Evolutionary conservation across 2,329 filamentous ascomycete genomes (phyloP).

Genomic region (Cercospora zeina): DNA sequence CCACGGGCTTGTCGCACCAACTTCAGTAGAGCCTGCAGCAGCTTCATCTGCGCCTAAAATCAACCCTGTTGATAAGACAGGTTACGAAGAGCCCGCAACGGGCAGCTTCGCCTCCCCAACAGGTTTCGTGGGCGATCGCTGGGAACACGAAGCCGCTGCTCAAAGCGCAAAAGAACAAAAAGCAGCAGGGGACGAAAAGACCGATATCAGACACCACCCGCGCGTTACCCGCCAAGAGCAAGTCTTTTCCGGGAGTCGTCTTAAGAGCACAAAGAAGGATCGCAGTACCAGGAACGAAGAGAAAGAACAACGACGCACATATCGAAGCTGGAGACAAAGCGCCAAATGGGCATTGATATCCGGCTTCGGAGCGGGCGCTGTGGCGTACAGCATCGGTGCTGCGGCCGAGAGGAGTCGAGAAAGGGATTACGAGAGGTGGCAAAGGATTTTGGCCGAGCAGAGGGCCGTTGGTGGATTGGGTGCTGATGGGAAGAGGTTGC

Average conservation of each 20-base stretch:
- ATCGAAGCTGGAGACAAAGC: conserved; percentile 40
- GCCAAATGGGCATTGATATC: conserved; percentile 52
- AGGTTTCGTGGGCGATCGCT: conserved; percentile 54
- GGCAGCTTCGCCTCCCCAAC: conserved; percentile 65
- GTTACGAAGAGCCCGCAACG: conserved; percentile 42
- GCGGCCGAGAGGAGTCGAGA: conserved; percentile 50
- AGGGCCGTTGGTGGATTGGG: conserved; percentile 5
- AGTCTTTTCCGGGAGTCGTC: conserved; percentile 49
- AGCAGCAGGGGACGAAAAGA: conserved; percentile 31
- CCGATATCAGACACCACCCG: conserved; percentile 47
- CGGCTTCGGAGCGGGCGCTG: conserved; percentile 56
- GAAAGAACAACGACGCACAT: conserved; percentile 21
- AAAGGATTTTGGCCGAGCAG: conserved; percentile 29
- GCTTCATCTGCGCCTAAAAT: conserved; percentile 35
- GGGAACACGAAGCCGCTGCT: conserved; percentile 43
- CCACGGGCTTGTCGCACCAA: conserved; percentile 29
- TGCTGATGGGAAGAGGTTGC: conserved; percentile 13
- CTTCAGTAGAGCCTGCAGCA: conserved; percentile 15
- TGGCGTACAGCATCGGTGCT: conserved; percentile 60
- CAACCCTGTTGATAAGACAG: conserved; percentile 59
- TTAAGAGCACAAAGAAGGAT: conserved; percentile 34
- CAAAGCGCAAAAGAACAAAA: conserved; percentile 47
- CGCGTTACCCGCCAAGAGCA: conserved; percentile 51
- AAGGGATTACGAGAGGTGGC: conserved; percentile 30
- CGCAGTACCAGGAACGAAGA: conserved; percentile 14